These are phyloP conservation scores for Diplosphaera chodatii DNA, from an alignment of 139 green algal genomes.

Conservation along the genomic window DNA sequence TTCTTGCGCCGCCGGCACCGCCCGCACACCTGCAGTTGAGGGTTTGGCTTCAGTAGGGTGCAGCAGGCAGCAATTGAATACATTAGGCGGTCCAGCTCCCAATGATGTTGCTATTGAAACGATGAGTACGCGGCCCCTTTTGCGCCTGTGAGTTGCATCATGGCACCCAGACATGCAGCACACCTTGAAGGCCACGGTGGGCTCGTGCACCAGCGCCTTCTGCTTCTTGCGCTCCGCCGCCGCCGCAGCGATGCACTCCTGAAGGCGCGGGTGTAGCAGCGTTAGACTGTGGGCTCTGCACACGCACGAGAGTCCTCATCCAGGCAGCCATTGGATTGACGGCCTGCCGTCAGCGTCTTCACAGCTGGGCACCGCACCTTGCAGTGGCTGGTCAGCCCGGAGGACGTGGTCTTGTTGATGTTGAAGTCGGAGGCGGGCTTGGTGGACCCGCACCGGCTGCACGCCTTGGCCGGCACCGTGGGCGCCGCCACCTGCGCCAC, in stretches of 20 bases:
- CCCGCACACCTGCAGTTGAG: background rate
- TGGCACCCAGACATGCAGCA: too few relatives aligned
- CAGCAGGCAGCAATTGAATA: too few relatives aligned
- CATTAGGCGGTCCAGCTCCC: too few relatives aligned
- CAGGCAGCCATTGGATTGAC: too few relatives aligned
- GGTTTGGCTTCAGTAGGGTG: too few relatives aligned
- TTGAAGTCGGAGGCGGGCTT: background rate
- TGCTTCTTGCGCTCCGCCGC: background rate
- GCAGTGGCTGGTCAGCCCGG: background rate
- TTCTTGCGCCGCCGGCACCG: background rate
- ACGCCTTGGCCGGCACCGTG: background rate
- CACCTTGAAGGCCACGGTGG: background rate
- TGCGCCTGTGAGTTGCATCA: too few relatives aligned
- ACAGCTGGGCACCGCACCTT: background rate
- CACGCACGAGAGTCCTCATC: too few relatives aligned
- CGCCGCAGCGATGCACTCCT: background rate
- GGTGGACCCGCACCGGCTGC: background rate
- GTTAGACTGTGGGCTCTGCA: background rate
- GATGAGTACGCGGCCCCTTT: too few relatives aligned
- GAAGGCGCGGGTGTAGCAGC: too few relatives aligned
- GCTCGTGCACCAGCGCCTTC: background rate
- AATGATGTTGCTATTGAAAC: too few relatives aligned
- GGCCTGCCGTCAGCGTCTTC: too few relatives aligned
- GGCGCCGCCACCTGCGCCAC: background rate
- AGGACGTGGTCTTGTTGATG: background rate